Evolutionary conservation across 306 rosid genomes (phyloP), one percentile per base, ranked within the genome.

Genomic region (Datisca glomerata): DNA sequence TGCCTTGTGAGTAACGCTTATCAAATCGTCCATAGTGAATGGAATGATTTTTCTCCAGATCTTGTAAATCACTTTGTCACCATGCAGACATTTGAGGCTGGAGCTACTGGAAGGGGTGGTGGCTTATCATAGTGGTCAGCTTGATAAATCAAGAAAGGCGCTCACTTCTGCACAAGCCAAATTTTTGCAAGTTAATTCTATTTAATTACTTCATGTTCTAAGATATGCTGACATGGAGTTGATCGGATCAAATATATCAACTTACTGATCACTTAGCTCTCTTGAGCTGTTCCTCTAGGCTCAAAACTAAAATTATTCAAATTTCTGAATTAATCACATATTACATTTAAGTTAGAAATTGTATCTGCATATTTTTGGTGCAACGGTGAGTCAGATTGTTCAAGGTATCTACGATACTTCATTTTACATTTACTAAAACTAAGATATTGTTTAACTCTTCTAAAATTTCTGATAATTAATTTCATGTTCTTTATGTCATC

Each of bases 91-190:
- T 68, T 74, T 89, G 70, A 79, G 94, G 61, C 72, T 89, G 28
- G 94, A 89, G 73, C 67, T 89, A 49, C 75, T 89, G 57, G 97
- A 89, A 70, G 95, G 94, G 44, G 93, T 83, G 47, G 92, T 85
- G 55, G 93, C 97, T 12, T 89, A 74, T 70, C 94, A 89, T 42
- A 63, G 60, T 49, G 87, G 85, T 41, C 79, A 63, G 55, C 59
- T 74, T 54, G 95, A 70, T 37, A 77, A 72, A 67, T 70, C 93
- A 18, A 73, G 69, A 47, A 47, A 57, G 51, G 74, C 70, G 37
- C 56, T 89, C 62, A 47, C 59, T 45, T 67, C 83, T 14, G 97
- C 97, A 18, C 78, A 32, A 44, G 62, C 56, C 19, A 87, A 83
- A 49, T 72, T 76, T 59, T 49, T 14, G 25, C 71, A 68, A 89